Percentiles rank a stretch among this genome's conserved stretches.
These are phyloP conservation scores for Fusarium annulatum DNA, from an alignment of 2,329 filamentous ascomycete genomes.

Conservation along the genomic window DNA sequence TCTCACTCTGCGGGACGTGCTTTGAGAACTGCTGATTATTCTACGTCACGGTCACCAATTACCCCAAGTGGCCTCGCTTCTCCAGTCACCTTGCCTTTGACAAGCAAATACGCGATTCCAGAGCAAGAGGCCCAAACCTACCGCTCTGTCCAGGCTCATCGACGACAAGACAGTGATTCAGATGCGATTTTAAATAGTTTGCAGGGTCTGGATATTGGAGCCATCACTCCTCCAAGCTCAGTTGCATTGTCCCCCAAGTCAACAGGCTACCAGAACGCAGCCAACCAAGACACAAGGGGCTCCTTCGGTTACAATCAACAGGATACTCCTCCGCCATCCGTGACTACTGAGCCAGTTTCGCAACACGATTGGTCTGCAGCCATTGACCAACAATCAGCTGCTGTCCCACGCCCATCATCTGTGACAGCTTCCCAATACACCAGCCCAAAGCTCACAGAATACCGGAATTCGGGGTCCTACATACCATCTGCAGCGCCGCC, in stretches of 20 bases:
- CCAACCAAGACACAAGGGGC: neutral
- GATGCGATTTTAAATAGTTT: neutral
- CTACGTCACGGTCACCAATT: neutral
- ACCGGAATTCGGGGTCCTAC: neutral
- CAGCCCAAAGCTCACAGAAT: neutral
- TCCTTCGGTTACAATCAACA: neutral
- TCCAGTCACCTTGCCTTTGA: neutral
- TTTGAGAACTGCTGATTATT: neutral
- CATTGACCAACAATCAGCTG: neutral
- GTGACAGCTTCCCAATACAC: neutral
- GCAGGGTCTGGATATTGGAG: neutral
- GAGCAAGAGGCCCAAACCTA: neutral
- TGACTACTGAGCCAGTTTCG: neutral
- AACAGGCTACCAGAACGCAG: neutral
- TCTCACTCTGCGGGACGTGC: neutral
- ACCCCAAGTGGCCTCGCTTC: neutral
- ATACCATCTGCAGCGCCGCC: neutral
- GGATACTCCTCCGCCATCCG: neutral
- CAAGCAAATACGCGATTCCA: neutral
- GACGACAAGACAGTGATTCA: neutral
- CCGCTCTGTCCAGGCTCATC: neutral
- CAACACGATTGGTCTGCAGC: neutral
- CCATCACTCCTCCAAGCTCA: neutral
- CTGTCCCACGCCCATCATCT: neutral
- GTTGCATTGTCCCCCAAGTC: neutral